Evolutionary conservation across 345 rosid genomes (phyloP), one percentile per base, ranked within the genome.

Genomic region (Brassica napus): DNA sequence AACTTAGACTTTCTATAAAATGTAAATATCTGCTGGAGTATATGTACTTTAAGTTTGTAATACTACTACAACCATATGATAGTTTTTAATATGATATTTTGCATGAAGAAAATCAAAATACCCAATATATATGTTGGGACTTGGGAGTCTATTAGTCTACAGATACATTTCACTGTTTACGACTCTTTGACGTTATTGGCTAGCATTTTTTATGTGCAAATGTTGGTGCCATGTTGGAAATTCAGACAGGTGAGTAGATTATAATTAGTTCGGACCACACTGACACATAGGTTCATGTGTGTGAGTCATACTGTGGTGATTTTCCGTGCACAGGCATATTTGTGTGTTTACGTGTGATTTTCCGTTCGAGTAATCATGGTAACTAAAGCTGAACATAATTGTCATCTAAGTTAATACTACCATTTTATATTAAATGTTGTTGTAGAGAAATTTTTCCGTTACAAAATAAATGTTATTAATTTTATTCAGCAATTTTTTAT

Each of bases 341-440:
- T 47, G 11, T 68, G 0, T 59, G 1, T 18, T 18, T 58, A 42
- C 24, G 12, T 77, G 55, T 72, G 73, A 72, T 65, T 78, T 78
- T 78, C 68, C 77, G 77, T 72, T 67, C 75, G 39, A 69, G 66
- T 74, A 54, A 74, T 80, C 75, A 80, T 74, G 37, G 67, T 59
- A 65, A 78, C 52, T 72, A 65, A 59, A 72, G 62, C 47, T 72
- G 55, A 23, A 58, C 30, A 34, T 74, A 74, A 35, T 34, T 68
- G 74, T 24, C 71, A 68, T 42, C 42, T 35, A 18, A 65, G 49
- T 31, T 21, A 32, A 32, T 32, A 5, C 35, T 32, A 6, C 31
- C 30, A 1, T 26, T 26, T 26, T 26, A 26, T 26, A 26, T 26
- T 26, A 26, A 26, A 3, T 26, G 1, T 26, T 1, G 28, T 26